Evolutionary conservation across 2,329 filamentous ascomycete genomes (phyloP), one percentile per base, ranked within the genome.

Genomic region (Scedosporium dehoogii): DNA sequence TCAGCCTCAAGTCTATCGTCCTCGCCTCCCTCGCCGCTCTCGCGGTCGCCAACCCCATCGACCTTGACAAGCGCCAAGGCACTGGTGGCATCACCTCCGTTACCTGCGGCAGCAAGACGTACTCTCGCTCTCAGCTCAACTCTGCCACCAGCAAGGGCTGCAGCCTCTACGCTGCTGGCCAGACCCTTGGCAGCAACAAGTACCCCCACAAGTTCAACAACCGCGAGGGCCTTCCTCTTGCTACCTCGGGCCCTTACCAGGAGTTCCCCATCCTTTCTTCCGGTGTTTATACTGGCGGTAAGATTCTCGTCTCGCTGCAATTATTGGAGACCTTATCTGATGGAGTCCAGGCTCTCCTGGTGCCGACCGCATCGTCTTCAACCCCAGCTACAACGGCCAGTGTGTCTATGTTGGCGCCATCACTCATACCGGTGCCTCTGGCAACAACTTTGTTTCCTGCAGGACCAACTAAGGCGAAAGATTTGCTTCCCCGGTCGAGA

Each of bases 381-480:
- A 70, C 63, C 51, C 60, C 3, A 23, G 5, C 25, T 61, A 55
- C 21, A 86, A 84, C 69, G 76, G 69, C 0, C 64, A 73, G 16
- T 82, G 86, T 67, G 64, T 79, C 63, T 78, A 83, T 55, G 87
- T 85, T 14, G 87, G 85, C 44, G 76, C 81, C 29, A 88, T 90
- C 65, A 90, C 88, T 0, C 88, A 90, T 69, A 88, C 85, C 23
- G 87, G 87, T 29, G 87, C 87, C 18, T 83, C 79, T 59, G 85
- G 85, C 6, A 85, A 89, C 71, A 77, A 81, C 73, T 90, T 90
- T 73, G 85, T 90, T 62, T 81, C 77, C n/a, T 90, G 87, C 73
- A 48, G 5, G 21, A 60, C 58, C 41, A 60, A 27, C 27, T 60
- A 60, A 55, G 12, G 23, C 1, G 6, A 10, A 27, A 23, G 7